Percentiles rank a stretch among this genome's conserved stretches.
Conservation (phyloP, 2,329 filamentous ascomycete genomes). For the Aspergillus neotritici region DNA sequence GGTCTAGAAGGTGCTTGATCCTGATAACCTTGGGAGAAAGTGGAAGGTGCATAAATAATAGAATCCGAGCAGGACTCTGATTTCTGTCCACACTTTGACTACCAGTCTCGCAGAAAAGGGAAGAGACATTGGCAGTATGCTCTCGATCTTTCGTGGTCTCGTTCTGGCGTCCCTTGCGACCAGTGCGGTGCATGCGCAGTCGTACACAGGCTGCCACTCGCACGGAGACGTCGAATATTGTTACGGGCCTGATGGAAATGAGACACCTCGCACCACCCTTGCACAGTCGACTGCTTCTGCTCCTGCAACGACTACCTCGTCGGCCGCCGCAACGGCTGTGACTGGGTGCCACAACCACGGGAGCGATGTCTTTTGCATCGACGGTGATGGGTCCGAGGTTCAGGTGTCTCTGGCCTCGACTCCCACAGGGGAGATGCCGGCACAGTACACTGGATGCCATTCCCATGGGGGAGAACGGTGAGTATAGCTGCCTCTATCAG, state of each 20-base stretch:
- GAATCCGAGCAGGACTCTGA: not conserved
- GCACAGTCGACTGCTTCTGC: constrained; percentile 14
- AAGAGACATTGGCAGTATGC: not conserved
- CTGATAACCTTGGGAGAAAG: too few species aligned
- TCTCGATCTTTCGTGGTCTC: not conserved
- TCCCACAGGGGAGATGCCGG: constrained; percentile 51
- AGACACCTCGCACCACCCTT: constrained; percentile 15
- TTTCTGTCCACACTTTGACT: not conserved
- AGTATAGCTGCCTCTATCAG: constrained; percentile 2
- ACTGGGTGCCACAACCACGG: constrained; percentile 51
- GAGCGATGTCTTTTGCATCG: constrained; percentile 30
- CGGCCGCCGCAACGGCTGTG: constrained; percentile 42
- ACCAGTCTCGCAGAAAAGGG: too few species aligned
- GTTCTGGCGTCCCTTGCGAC: constrained; percentile 1
- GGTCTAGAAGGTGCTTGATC: too few species aligned
- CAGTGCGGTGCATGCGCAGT: constrained; percentile 8
- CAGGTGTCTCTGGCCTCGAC: constrained; percentile 44
- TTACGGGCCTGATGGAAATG: constrained; percentile 25
- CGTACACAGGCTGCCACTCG: constrained; percentile 59
- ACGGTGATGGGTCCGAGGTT: constrained; percentile 32
- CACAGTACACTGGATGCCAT: constrained; percentile 27
- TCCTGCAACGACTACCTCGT: constrained; percentile 24
- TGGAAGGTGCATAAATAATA: not conserved
- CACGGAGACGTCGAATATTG: constrained; percentile 46
- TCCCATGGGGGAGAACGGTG: constrained; percentile 44